Evolutionary conservation across 176 grass and related monocot species (phyloP).

Genomic region (Rhynchospora tenuis): DNA sequence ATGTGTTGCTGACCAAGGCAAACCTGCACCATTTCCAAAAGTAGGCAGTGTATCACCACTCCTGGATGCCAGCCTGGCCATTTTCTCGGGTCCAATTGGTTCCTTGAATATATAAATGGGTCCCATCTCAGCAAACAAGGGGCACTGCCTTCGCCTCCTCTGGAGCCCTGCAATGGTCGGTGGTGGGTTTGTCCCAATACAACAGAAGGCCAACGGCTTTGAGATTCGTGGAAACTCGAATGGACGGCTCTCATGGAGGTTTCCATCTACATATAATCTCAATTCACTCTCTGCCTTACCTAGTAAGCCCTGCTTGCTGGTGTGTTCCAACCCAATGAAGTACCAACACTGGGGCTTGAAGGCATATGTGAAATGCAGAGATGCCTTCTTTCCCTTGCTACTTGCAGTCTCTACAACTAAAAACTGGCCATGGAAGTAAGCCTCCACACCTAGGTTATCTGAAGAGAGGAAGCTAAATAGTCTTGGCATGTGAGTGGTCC

Average conservation of each 20-base stretch:
- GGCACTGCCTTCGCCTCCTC: constrained; percentile 71
- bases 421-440: constrained; percentile 98
- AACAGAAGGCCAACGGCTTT: constrained; percentile 82
- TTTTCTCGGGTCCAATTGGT: constrained; percentile 77
- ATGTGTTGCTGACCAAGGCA: constrained; percentile 70
- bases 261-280: constrained; percentile 78
- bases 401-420: constrained; percentile 75
- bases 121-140: constrained; percentile 96
- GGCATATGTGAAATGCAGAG: constrained; percentile 87
- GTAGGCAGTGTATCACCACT: constrained; percentile 77
- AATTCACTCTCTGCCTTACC: constrained; percentile 93
- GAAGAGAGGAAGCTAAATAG: constrained; percentile 93
- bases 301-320: constrained; percentile 76
- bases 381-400: constrained; percentile 87
- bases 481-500: constrained; percentile 89
- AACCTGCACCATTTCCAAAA: constrained; percentile 94
- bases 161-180: constrained; percentile 94
- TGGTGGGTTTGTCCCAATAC: constrained; percentile 92
- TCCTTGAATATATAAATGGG: constrained; percentile 98
- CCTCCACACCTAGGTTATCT: constrained; percentile 88
- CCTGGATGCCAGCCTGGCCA: constrained; percentile 53
- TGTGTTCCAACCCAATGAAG: constrained; percentile 89
- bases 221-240: constrained; percentile 97
- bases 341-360: constrained; percentile 95
- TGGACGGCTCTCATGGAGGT: constrained; percentile 66